phyloP scores from a whole-genome alignment of 1,139 yeast species.

The Debaryomyces sp. region DNA sequence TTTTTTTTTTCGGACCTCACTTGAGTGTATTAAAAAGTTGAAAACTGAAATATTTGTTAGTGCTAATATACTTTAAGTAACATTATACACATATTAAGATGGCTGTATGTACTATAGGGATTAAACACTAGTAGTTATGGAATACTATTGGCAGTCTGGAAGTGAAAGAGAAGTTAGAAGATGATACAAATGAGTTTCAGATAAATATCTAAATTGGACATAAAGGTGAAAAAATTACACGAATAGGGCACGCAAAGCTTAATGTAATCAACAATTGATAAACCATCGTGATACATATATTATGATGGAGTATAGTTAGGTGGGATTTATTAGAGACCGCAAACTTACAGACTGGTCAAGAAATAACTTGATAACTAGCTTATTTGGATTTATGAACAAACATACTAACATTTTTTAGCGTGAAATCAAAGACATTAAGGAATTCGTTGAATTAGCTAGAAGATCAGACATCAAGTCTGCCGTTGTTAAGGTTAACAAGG shows the following conservation, averaged over 20 bases:
- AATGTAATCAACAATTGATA: neutral
- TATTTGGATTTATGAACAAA: neutral
- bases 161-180: neutral
- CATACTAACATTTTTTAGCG: constrained; percentile 34
- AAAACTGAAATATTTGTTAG: constrained; percentile 3
- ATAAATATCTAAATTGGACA: neutral
- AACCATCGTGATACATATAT: neutral
- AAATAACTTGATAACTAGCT: neutral
- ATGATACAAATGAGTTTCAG: neutral
- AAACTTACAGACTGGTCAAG: neutral
- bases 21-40: neutral
- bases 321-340: neutral
- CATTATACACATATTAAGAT: constrained; percentile 21
- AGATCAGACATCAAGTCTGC: constrained; percentile 95
- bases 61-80: constrained; percentile 5
- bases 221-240: neutral
- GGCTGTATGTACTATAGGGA: constrained; percentile 32
- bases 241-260: neutral
- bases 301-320: neutral
- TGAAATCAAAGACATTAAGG: constrained; percentile 96
- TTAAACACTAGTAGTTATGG: neutral
- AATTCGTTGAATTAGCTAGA: constrained; percentile 97
- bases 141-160: neutral
- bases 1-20: constrained; percentile 5
- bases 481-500: constrained; percentile 88